Percentiles rank a stretch among this genome's conserved stretches.
Evolutionary conservation across 1,284 basidiomycete genomes (phyloP).

Genomic region (Cryptococcus sp.): DNA sequence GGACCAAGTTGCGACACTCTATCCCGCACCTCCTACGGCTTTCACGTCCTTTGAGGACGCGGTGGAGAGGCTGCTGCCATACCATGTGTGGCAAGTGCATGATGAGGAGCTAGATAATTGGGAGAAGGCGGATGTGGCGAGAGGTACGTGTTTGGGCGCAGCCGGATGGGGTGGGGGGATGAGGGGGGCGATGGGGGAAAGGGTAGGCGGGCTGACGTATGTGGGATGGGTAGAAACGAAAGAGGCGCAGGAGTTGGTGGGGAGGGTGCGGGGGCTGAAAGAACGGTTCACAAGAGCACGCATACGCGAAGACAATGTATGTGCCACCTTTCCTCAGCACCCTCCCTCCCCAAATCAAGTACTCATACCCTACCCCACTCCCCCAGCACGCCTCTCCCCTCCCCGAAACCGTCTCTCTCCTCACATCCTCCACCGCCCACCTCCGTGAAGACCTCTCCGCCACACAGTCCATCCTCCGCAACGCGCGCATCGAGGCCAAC

Average conservation of each 20-base stretch:
- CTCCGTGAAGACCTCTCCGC: slow-evolving; percentile 30
- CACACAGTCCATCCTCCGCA: slow-evolving; percentile 22
- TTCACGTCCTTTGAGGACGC: slow-evolving; percentile 38
- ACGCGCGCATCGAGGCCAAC: neutral
- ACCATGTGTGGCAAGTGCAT: slow-evolving; percentile 44
- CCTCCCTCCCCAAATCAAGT: neutral
- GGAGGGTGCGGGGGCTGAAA: slow-evolving; percentile 23
- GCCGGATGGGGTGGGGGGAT: neutral
- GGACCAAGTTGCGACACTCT: slow-evolving; percentile 36
- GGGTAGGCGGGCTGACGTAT: neutral
- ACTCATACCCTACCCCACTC: neutral
- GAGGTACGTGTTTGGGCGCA: slow-evolving; percentile 15
- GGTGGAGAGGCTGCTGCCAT: slow-evolving; percentile 40
- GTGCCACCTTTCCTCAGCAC: slow-evolving; percentile 6
- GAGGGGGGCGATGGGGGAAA: neutral
- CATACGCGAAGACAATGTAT: slow-evolving; percentile 34
- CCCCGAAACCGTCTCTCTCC: slow-evolving; percentile 31
- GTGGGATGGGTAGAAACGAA: slow-evolving; percentile 16
- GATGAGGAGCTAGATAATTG: slow-evolving; percentile 36
- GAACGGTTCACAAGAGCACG: slow-evolving; percentile 29
- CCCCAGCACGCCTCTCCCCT: slow-evolving; percentile 31
- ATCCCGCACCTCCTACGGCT: slow-evolving; percentile 21
- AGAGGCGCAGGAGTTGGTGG: slow-evolving; percentile 21
- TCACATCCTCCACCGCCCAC: slow-evolving; percentile 24
- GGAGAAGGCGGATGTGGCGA: slow-evolving; percentile 7